Evolutionary conservation across 495 filamentous ascomycete species (phyloP).

Genomic region (Aspergillus diversus): DNA sequence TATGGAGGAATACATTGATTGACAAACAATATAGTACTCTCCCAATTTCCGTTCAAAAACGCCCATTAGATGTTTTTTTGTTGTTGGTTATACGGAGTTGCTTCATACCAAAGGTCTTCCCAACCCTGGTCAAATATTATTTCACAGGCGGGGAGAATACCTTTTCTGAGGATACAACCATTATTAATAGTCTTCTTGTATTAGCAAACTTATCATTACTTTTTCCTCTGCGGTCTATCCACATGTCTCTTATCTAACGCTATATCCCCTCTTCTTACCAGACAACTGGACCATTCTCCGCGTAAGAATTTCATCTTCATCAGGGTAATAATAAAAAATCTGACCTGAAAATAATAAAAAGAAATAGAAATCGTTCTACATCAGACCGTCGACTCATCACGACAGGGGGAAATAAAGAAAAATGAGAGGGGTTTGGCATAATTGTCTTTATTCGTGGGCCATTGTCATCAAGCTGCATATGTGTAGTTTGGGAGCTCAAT

Average conservation of each 20-base stretch:
- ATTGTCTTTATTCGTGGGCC: slow-evolving; percentile 30
- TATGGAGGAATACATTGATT: neutral
- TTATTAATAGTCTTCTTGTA: neutral
- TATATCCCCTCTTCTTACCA: neutral
- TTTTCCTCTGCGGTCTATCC: slow-evolving; percentile 4
- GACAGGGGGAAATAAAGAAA: slow-evolving; percentile 12
- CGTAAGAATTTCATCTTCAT: neutral
- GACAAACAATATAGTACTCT: neutral
- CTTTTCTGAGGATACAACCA: neutral
- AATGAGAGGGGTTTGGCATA: slow-evolving; percentile 17
- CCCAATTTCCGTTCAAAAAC: neutral
- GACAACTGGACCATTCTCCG: neutral
- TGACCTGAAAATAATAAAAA: slow-evolving; percentile 8
- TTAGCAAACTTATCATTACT: slow-evolving; percentile 4
- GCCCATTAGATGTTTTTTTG: neutral
- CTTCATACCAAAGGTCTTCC: no score
- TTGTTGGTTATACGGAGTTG: neutral
- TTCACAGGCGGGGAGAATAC: no score
- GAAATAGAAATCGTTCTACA: slow-evolving; percentile 20
- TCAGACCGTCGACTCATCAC: slow-evolving; percentile 13
- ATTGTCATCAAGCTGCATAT: slow-evolving; percentile 27
- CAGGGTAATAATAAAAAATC: slow-evolving; percentile 4
- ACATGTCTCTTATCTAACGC: slow-evolving; percentile 2
- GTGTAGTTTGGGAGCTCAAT: slow-evolving; percentile 16
- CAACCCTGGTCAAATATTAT: no score